Base-by-base conservation (phyloP, 345 rosid species). In the Cardamine occulta region DNA sequence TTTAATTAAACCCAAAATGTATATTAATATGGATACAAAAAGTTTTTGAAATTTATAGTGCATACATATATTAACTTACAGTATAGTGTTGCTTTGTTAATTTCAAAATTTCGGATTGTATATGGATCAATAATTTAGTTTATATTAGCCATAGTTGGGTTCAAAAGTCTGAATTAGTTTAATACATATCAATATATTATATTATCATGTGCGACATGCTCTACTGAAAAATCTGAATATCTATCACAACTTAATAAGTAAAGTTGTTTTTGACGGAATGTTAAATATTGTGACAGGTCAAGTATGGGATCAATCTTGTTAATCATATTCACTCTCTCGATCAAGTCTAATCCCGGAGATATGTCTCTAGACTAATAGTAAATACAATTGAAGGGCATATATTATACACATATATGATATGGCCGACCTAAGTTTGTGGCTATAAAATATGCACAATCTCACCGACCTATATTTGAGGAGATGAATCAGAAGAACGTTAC, bases 221-320 rank as follows among this genome's bases (percentile, higher is more conserved):
- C 29, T 66, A 56, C 40, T 10, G 28, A 7, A 45, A 31, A 12
- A 35, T 48, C 2, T 2, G 11, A 39, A 18, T 60, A 12, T 48
- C 32, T 58, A 32, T 67, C 53, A 59, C 15, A 15, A 39, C 14
- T 35, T 45, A 55, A 67, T 19, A 31, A 9, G 29, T 59, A 44
- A 48, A 70, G 59, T 40, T 15, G 53, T 28, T 74, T 62, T 69
- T 48, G 44, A 42, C 34, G 49, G 24, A 52, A 54, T 47, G 62
- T 34, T 12, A 45, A 32, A 14, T 63, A 32, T 48, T 63, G 71
- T 55, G 56, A 75, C 89, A 95, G 99, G 85, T 95, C 99, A 32
- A 90, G 99, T 84, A 76, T 95, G 81, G 99, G 99, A 68, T 88
- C 99, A 24, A 84, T 95, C 61, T 79, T 95, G 85, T 76, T 95